Evolutionary conservation across 1,284 basidiomycete genomes (phyloP), one percentile per base, ranked within the genome.

Genomic region (Rhodotorula sp.): DNA sequence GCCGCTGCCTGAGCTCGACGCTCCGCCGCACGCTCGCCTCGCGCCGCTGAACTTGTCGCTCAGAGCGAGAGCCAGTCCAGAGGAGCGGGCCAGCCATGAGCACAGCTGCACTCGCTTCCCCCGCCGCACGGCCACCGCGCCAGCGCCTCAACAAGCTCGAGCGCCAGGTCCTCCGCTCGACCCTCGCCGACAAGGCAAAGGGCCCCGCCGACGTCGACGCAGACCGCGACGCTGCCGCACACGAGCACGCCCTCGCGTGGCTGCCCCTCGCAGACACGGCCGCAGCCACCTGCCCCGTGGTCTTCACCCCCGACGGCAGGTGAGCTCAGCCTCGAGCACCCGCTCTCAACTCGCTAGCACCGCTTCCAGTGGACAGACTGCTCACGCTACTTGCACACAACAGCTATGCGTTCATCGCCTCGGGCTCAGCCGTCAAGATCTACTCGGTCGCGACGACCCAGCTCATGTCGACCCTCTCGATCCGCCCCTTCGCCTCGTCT

Each of bases 371-470:
- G 25, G 34, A 17, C 3, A 19, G 17, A 19, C 52, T 16, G 25
- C 44, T 9, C 44, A 48, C n/a, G 4, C 25, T 34, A 34, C 3
- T 3, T 13, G 12, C 17, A 3, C 49, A n/a, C 50, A 34, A 54
- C 72, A 96, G 93, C 78, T 91, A 94, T 83, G 94, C 92, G 85
- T 93, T 96, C 81, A 88, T 90, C 46, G 85, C 92, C 44, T 86
- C 88, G 14, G 90, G 90, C 42, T 85, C 88, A 14, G 87, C 89
- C 8, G 87, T 97, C 72, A 90, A 92, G 80, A 90, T 96, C 70
- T 88, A 93, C 81, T 91, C 92, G 41, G 86, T 87, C 25, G 80
- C 86, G 25, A 89, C 90, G 17, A 90, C 91, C 48, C 84, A 88
- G 77, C 87, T 93, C 59, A 87, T 95, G 55, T 96, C 93, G 41